Evolutionary conservation across 345 rosid species (phyloP), one percentile per base, ranked within the genome.

Genomic region (thale cress (Arabidopsis thaliana)): DNA sequence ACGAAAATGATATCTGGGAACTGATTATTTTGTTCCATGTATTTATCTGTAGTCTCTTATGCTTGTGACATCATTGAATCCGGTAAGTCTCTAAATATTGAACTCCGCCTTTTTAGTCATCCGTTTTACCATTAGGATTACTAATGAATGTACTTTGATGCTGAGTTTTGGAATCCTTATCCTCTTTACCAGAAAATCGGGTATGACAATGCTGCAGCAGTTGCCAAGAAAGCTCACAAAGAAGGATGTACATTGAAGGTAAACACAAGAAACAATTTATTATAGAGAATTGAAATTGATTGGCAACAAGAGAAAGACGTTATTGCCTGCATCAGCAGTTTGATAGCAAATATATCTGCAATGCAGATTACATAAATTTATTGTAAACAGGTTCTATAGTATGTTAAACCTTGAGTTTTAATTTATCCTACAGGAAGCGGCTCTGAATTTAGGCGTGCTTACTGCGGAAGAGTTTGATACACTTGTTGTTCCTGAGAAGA

Each of bases 31-130:
- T 50, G 30, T 40, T 42, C 16, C 8, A 8, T 65, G 64, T 46
- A 12, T 67, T 72, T 72, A 41, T 73, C 5, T 59, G 69, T 67
- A 92, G 99, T 95, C 97, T 23, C 85, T 95, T 56, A 95, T 95
- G 99, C 97, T 92, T 38, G 97, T 95, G 82, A 92, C 99, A 63
- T 87, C 97, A 71, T 83, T 95, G 87, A 95, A 95, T 79, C 99
- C 96, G 34, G 99, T 92, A 82, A 90, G 97, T 78, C 55, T 59
- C 74, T 59, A 32, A 30, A 55, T 76, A 46, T 53, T 36, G 49
- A 28, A 61, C 25, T 55, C 70, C 25, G 37, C 40, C 14, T 73
- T 13, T 66, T 8, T 61, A n/a, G 7, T 67, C 69, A 44, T 32
- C 37, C 34, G 16, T 62, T 52, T 50, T 25, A 20, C 63, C 41